Evolutionary conservation across 345 rosid species (phyloP).

Genomic region (Arabis alpina): DNA sequence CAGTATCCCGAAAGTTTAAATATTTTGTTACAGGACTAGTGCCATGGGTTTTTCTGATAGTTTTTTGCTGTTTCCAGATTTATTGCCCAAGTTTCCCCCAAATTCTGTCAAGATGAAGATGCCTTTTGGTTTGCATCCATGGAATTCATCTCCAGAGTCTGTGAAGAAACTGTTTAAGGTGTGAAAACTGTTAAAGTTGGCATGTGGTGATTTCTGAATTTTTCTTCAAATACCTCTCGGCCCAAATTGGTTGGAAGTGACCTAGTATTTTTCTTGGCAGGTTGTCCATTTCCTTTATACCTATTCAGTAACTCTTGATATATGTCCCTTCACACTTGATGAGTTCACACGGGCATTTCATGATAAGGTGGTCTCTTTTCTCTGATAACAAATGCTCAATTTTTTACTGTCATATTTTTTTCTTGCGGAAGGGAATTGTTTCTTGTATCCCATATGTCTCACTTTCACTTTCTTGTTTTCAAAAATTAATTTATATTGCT

Average conservation of each 20-base stretch:
- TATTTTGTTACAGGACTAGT: conserved; percentile 15
- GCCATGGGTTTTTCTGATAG: conserved; percentile 21
- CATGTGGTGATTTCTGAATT: conserved; percentile 3
- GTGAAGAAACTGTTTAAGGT: conserved; percentile 98
- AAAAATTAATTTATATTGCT: conserved; percentile 8
- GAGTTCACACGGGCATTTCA: conserved; percentile 91
- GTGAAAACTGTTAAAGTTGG: conserved; percentile 21
- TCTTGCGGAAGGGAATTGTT: conserved; percentile 17
- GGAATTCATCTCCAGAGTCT: conserved; percentile 77
- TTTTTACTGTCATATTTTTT: neutral
- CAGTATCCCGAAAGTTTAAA: conserved; percentile 15
- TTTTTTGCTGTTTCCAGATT: conserved; percentile 59
- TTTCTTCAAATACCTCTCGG: conserved; percentile 23
- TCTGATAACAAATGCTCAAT: conserved; percentile 11
- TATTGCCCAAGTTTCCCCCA: conserved; percentile 90
- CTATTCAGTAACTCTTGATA: conserved; percentile 61
- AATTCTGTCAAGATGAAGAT: conserved; percentile 77
- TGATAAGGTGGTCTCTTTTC: conserved; percentile 68
- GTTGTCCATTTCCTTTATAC: conserved; percentile 91
- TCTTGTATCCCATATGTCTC: neutral
- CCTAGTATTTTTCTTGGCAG: conserved; percentile 54
- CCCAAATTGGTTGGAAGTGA: conserved; percentile 24
- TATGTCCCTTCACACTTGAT: conserved; percentile 82
- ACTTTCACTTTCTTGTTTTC: neutral
- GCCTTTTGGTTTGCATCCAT: conserved; percentile 77